phyloP scores from a whole-genome alignment of 2,329 filamentous ascomycete species.

The Bipolaris zeicola region DNA sequence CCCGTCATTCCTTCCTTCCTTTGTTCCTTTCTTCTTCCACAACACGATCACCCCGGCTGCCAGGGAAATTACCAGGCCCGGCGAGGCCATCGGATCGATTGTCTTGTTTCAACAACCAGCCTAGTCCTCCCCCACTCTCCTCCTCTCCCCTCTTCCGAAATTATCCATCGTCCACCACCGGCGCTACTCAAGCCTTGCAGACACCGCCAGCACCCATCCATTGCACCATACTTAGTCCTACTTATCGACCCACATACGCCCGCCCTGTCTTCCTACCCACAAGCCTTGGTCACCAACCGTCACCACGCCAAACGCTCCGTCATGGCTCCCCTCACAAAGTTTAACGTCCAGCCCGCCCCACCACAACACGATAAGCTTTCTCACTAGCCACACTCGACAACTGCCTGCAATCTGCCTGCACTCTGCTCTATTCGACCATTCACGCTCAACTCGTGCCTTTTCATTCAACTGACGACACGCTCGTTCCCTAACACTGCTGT shows the following conservation, averaged over 20 bases:
- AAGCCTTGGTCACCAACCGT: background rate
- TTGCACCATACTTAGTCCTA: background rate
- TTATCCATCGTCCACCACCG: too few relatives aligned
- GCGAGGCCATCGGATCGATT: conserved; percentile 2
- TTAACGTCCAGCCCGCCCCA: background rate
- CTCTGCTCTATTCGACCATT: background rate
- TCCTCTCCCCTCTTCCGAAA: too few relatives aligned
- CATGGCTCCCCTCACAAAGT: background rate
- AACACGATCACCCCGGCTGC: background rate
- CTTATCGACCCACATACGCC: conserved; percentile 5
- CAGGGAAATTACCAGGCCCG: background rate
- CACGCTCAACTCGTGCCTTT: background rate
- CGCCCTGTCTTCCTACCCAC: conserved; percentile 16
- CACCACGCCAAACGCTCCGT: background rate
- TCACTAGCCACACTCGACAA: background rate
- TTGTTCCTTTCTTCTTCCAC: background rate
- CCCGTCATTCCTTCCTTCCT: background rate
- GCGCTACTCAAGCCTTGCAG: conserved; percentile 20
- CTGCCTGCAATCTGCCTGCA: background rate
- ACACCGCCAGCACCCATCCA: conserved; percentile 11
- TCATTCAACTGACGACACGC: background rate
- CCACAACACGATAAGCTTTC: background rate
- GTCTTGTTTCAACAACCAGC: background rate
- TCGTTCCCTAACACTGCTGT: background rate
- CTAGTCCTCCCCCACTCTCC: too few relatives aligned